Conservation (phyloP, 768 basidiomycete genomes). For the Lentinula edodes region DNA sequence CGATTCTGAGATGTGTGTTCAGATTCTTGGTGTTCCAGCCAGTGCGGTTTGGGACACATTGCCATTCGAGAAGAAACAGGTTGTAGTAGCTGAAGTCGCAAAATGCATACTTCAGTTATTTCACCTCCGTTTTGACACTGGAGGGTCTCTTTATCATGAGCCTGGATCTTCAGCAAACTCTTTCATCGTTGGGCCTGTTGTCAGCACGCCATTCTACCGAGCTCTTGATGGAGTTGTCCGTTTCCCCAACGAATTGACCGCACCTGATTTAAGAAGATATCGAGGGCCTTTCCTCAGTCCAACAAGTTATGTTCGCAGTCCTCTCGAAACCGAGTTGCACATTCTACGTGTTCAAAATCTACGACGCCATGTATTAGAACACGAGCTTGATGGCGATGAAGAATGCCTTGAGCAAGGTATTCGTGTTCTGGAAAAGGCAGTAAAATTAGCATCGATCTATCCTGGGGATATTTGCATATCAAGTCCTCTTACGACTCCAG, state of each 20-base stretch:
- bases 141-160: conserved; percentile 13
- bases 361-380: not conserved
- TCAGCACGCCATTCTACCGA: conserved; percentile 14
- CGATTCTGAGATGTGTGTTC: not conserved
- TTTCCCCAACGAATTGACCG: not conserved
- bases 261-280: not conserved
- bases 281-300: conserved; percentile 12
- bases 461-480: conserved; percentile 11
- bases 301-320: conserved; percentile 9
- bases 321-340: conserved; percentile 10
- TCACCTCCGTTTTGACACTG: conserved; percentile 9
- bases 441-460: conserved; percentile 12
- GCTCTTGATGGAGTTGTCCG: conserved; percentile 13
- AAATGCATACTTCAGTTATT: conserved; percentile 9
- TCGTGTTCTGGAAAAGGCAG: conserved; percentile 10
- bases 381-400: conserved; percentile 8
- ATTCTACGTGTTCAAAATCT: conserved; percentile 1
- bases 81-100: conserved; percentile 12
- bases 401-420: conserved; percentile 10
- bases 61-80: conserved; percentile 6
- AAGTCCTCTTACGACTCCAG: conserved; percentile 5
- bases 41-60: conserved; percentile 12
- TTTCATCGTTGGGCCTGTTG: conserved; percentile 13
- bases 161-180: not conserved
- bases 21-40: conserved; percentile 13